These are phyloP conservation scores for Tetrahymena thermophila DNA, from an alignment of 73 alveolate genomes.

Conservation along the genomic window DNA sequence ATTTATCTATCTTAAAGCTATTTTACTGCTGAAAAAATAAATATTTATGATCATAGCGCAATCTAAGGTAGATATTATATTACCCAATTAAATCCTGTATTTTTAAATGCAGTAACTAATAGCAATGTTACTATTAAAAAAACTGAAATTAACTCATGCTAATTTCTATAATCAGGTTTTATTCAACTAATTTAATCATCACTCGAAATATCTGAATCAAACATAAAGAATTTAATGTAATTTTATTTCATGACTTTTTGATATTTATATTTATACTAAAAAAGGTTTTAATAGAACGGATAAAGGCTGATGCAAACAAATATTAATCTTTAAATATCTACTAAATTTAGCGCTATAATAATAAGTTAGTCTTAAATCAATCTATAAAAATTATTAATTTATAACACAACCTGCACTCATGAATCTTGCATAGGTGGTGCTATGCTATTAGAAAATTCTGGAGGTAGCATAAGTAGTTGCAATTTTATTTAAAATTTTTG, in stretches of 20 bases:
- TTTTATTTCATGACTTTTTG: not conserved
- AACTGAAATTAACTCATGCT: not conserved
- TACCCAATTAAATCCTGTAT: not conserved
- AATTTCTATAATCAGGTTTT: not conserved
- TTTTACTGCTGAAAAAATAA: not conserved
- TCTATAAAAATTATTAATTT: not conserved
- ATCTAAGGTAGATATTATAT: not conserved
- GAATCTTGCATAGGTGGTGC: not conserved
- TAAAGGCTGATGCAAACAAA: not conserved
- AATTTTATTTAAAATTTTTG: not conserved
- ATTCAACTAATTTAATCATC: not conserved
- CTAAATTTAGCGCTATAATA: not conserved
- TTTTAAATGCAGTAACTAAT: not conserved
- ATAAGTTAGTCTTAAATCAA: not conserved
- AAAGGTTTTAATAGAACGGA: not conserved
- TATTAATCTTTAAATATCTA: not conserved
- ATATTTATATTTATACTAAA: not conserved
- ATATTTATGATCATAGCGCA: not conserved
- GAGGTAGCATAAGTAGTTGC: not conserved
- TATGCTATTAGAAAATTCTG: not conserved
- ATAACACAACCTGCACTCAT: not conserved
- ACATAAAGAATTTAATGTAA: not conserved
- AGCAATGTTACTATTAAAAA: not conserved
- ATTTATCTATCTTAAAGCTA: not conserved
- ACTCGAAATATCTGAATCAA: not conserved